Base-by-base conservation (phyloP, 306 rosid genomes). In the Ochetophila trinervis region DNA sequence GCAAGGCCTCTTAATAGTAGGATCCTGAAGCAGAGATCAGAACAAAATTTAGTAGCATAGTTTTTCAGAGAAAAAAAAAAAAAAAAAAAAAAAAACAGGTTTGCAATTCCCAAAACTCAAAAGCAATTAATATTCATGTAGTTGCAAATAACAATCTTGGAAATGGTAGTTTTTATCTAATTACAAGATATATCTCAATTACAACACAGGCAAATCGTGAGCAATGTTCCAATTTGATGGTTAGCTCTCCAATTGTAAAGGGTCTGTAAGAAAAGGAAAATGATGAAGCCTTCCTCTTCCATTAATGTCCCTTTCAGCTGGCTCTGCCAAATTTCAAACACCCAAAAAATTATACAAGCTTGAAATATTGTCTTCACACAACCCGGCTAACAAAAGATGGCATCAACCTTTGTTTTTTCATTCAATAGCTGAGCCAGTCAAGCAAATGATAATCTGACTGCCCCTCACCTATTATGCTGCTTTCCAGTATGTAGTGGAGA, bases 401-500 rank as follows among this genome's bases (percentile, higher is more conserved):
- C 8, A 68, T 57, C 70, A 55, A 73, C 75, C 74, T 81, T 69
- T 62, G 75, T 74, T 69, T 70, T 74, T 69, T 70, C 74, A 63
- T 74, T 22, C 14, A 5, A 71, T 78, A 68, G 53, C 65, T 78
- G 74, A 63, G 76, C 77, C 69, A 62, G 60, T 52, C 59, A 68
- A 60, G 45, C 48, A 61, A 77, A 70, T 76, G 71, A 65, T 40
- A 20, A 5, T 61, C 32, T 74, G 76, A 57, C 71, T 57, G 66
- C 67, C 61, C 48, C 85, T 67, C 86, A 79, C 7, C 45, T 72
- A 18, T 54, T 72, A 18, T 54, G 90, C 87, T 89, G 88, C 79
- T 79, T 89, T 45, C 95, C 81, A 1, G 86, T 74, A 56, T 85
- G 87, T 75, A 88, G 72, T 54, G 98, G 92, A 56, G 96, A 85